These are phyloP conservation scores for Thielaviopsis euricoi DNA, from an alignment of 2,329 filamentous ascomycete genomes.

Conservation along the genomic window DNA sequence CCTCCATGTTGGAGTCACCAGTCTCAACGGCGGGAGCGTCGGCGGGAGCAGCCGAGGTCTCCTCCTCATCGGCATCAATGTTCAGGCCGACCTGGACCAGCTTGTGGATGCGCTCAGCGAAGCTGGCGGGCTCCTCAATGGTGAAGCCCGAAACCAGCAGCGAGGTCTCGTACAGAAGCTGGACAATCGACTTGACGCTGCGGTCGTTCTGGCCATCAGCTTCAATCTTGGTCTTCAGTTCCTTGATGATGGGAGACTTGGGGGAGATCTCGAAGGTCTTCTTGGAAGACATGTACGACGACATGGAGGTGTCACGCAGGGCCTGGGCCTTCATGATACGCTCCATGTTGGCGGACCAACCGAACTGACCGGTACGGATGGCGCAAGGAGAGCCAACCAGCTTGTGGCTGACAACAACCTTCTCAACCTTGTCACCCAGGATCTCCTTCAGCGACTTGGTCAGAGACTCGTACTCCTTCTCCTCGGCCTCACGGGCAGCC, in stretches of 20 bases:
- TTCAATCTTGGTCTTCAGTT: constrained; percentile 99
- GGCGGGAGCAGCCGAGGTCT: constrained; percentile 39
- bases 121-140: constrained; percentile 95
- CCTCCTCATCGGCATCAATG: constrained; percentile 80
- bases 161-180: constrained; percentile 97
- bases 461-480: constrained; percentile 93
- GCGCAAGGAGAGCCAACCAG: constrained; percentile 85
- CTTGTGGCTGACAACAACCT: constrained; percentile 98
- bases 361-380: constrained; percentile 98
- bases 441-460: constrained; percentile 99
- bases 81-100: constrained; percentile 94
- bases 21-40: constrained; percentile 43
- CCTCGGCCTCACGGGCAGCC: constrained; percentile 81
- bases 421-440: constrained; percentile 98
- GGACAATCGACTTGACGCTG: constrained; percentile 97
- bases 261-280: constrained; percentile 99
- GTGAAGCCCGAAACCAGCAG: constrained; percentile 98
- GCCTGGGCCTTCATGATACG: constrained; percentile 99
- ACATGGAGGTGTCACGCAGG: constrained; percentile 98
- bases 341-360: constrained; percentile 99
- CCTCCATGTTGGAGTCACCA: constrained; percentile 96
- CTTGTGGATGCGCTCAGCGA: constrained; percentile 99
- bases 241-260: constrained; percentile 92
- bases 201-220: constrained; percentile 93
- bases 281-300: constrained; percentile 99